Conservation (phyloP, 2,329 filamentous ascomycete genomes). For the Purpureocillium takamizusanense region DNA sequence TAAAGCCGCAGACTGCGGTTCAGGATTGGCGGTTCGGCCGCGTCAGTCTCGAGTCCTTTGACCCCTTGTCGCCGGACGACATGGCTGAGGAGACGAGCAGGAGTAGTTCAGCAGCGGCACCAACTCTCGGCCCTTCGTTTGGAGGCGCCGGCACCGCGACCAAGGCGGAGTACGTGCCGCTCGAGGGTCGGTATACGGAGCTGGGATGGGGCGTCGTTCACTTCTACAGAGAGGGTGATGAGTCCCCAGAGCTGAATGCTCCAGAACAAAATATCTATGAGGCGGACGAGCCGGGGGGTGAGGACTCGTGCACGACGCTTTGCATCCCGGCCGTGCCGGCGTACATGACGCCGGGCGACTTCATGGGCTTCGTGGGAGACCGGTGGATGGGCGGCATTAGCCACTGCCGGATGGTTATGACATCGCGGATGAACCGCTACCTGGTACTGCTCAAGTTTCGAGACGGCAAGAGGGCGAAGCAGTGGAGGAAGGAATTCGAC, state of each 20-base stretch:
- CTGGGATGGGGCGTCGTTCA: slow-evolving; percentile 90
- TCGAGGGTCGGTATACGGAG: slow-evolving; percentile 65
- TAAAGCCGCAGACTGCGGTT: slow-evolving; percentile 38
- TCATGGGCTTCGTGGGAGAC: slow-evolving; percentile 85
- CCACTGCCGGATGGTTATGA: slow-evolving; percentile 92
- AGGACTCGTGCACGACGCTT: slow-evolving; percentile 72
- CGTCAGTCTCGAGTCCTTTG: slow-evolving; percentile 74
- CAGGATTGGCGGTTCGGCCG: slow-evolving; percentile 74
- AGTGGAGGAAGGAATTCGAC: slow-evolving; percentile 83
- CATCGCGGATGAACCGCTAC: slow-evolving; percentile 80
- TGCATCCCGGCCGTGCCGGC: slow-evolving; percentile 93
- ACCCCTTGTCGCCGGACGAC: slow-evolving; percentile 38
- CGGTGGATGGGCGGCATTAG: slow-evolving; percentile 78
- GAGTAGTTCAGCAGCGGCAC: slow-evolving; percentile 39
- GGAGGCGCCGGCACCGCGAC: slow-evolving; percentile 63
- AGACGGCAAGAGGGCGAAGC: slow-evolving; percentile 60
- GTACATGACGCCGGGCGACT: slow-evolving; percentile 84
- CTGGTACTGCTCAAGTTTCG: slow-evolving; percentile 94
- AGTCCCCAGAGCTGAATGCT: slow-evolving; percentile 48
- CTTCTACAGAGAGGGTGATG: slow-evolving; percentile 77
- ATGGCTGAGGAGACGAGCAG: slow-evolving; percentile 29
- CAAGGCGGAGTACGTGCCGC: slow-evolving; percentile 68
- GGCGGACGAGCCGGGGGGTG: slow-evolving; percentile 15
- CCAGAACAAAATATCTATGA: slow-evolving; percentile 9
- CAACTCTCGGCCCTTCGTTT: slow-evolving; percentile 43